phyloP scores from a whole-genome alignment of 495 filamentous ascomycete genomes.

The Penicillium robsamsonii region DNA sequence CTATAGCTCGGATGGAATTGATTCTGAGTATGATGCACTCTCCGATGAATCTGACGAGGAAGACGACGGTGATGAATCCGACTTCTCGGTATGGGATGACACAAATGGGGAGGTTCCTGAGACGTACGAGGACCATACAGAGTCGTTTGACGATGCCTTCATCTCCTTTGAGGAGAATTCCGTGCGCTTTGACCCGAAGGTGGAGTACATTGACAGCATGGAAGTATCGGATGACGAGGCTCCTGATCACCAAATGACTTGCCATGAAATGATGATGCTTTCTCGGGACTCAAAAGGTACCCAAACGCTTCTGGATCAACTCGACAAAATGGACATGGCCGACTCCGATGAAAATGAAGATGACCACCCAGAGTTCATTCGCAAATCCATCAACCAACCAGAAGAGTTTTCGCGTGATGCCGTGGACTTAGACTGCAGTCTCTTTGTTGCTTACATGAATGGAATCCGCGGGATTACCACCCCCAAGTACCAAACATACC shows the following conservation, averaged over 20 bases:
- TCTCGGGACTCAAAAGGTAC: constrained; percentile 28
- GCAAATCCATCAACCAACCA: constrained; percentile 25
- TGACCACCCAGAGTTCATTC: constrained; percentile 15
- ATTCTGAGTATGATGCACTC: constrained; percentile 34
- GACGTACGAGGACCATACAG: constrained; percentile 33
- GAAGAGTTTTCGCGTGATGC: constrained; percentile 42
- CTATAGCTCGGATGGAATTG: constrained; percentile 43
- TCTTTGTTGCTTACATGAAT: constrained; percentile 48
- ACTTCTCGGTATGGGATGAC: constrained; percentile 40
- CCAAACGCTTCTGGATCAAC: constrained; percentile 9
- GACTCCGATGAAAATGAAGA: constrained; percentile 15
- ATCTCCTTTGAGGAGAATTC: constrained; percentile 38
- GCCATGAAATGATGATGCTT: constrained; percentile 46
- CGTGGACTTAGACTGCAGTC: constrained; percentile 39
- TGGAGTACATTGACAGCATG: constrained; percentile 40
- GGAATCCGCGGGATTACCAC: constrained; percentile 43
- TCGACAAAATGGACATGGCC: constrained; percentile 21
- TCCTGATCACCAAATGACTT: constrained; percentile 34
- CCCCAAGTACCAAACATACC: constrained; percentile 33
- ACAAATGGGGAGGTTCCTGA: constrained; percentile 33
- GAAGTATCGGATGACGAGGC: constrained; percentile 29
- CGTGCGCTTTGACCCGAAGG: constrained; percentile 39
- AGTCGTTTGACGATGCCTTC: constrained; percentile 43
- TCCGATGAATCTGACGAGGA: constrained; percentile 30
- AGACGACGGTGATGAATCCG: constrained; percentile 36